Conservation (phyloP, 1,284 basidiomycete species). For the Trametes versicolor region DNA sequence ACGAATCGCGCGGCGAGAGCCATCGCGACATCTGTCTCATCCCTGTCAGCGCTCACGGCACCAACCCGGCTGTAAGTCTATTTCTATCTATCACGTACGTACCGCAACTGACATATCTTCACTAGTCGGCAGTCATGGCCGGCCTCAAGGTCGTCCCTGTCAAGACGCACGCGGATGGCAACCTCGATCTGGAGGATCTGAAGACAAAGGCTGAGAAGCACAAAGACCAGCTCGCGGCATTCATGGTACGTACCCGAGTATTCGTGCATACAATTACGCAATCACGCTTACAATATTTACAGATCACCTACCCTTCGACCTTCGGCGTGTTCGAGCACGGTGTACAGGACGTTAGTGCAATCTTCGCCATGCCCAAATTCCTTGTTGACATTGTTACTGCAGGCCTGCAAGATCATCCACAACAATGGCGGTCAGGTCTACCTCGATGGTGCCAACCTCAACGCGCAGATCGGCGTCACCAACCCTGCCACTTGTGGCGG, state of each 20-base stretch:
- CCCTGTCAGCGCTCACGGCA: slow-evolving; percentile 95
- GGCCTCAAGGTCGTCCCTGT: slow-evolving; percentile 96
- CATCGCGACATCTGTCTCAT: slow-evolving; percentile 95
- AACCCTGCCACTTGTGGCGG: slow-evolving; percentile 97
- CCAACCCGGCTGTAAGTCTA: slow-evolving; percentile 84
- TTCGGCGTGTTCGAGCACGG: slow-evolving; percentile 98
- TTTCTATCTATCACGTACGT: background rate
- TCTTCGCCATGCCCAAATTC: background rate
- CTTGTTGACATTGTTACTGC: slow-evolving; percentile 42
- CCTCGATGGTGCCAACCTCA: slow-evolving; percentile 96
- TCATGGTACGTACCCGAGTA: slow-evolving; percentile 77
- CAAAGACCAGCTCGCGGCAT: slow-evolving; percentile 92
- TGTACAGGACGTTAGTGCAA: slow-evolving; percentile 72
- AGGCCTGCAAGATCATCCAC: slow-evolving; percentile 92
- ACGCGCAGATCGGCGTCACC: slow-evolving; percentile 95
- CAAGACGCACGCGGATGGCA: slow-evolving; percentile 89
- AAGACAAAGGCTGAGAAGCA: slow-evolving; percentile 90
- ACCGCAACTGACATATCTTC: background rate
- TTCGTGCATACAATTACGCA: background rate
- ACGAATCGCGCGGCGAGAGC: slow-evolving; percentile 86
- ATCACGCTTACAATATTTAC: background rate
- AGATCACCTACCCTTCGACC: slow-evolving; percentile 96
- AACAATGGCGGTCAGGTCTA: slow-evolving; percentile 98
- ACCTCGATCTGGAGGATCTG: slow-evolving; percentile 90
- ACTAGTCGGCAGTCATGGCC: slow-evolving; percentile 95